Evolutionary conservation across 2,329 filamentous ascomycete species (phyloP), one percentile per base, ranked within the genome.

Genomic region (Arthroderma sp.): DNA sequence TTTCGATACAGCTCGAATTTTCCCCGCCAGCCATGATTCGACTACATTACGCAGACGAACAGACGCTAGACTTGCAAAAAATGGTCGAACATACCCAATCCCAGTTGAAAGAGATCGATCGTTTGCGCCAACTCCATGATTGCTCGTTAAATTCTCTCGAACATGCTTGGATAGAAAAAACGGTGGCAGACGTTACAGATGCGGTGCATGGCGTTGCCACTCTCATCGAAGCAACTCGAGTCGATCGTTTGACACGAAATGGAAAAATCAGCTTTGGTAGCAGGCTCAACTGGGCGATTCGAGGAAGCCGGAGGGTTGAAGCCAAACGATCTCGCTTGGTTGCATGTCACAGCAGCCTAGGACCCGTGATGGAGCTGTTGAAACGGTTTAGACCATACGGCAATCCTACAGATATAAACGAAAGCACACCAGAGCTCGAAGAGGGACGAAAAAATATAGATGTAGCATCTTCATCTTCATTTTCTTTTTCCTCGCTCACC

Each of bases 151-250:
- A 48, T 27, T 1, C 42, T 5, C 22, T 8, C 6, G 55, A 57
- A 27, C 42, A 36, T 5, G 46, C 49, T 8, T 59, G 57, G 58
- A 53, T 59, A 15, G 48, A 53, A 11, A 46, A 50, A 2, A 55
- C 51, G 6, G 52, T 63, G 31, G 49, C 51, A 31, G 63, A 60
- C 36, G 54, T 60, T 31, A 58, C 61, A 36, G 62, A 61, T 40
- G 58, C 61, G 36, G 51, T 53, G 30, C 54, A 57, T 43, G 53
- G 61, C 42, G 55, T 67, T 22, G 47, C 48, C 3, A 29, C 50
- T 1, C 49, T 58, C 1, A 38, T 58, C 4, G 50, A 56, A 15
- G 42, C 40, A 3, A 47, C 51, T 29, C 53, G 56, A n/a, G 36
- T 51, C 27, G 50, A 56, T 6, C 50, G 41, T 11, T 48, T 53